Conservation (phyloP, 1,284 basidiomycete genomes). For the Irpex sp. region DNA sequence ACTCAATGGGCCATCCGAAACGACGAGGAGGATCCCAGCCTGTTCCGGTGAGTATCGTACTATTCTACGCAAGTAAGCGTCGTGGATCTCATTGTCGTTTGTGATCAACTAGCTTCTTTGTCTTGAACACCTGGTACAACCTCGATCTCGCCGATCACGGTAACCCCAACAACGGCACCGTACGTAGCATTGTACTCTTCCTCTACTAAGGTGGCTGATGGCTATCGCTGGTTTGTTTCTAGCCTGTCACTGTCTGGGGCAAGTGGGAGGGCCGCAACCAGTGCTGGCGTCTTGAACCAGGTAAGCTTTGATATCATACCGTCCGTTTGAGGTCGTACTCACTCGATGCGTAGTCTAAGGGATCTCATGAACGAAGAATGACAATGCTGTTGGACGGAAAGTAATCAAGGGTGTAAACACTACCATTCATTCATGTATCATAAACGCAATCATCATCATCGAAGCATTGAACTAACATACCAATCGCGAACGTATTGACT, state of each 20-base stretch:
- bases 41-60: slow-evolving; percentile 10
- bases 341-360: background rate
- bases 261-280: slow-evolving; percentile 25
- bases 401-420: background rate
- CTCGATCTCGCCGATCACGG: slow-evolving; percentile 25
- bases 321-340: background rate
- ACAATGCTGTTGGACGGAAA: background rate
- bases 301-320: slow-evolving; percentile 9
- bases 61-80: background rate
- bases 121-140: slow-evolving; percentile 19
- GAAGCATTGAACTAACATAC: too few relatives aligned
- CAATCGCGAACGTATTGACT: too few relatives aligned
- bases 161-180: slow-evolving; percentile 22
- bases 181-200: background rate
- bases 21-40: slow-evolving; percentile 14
- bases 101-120: slow-evolving; percentile 14
- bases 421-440: background rate
- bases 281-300: slow-evolving; percentile 24
- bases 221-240: background rate
- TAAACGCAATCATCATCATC: background rate
- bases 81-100: background rate
- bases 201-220: background rate
- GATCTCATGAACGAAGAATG: background rate
- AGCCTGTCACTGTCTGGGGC: slow-evolving; percentile 22
- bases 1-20: slow-evolving; percentile 16